Evolutionary conservation across 176 grass and related monocot species (phyloP).

Genomic region (Puccinellia tenuiflora): DNA sequence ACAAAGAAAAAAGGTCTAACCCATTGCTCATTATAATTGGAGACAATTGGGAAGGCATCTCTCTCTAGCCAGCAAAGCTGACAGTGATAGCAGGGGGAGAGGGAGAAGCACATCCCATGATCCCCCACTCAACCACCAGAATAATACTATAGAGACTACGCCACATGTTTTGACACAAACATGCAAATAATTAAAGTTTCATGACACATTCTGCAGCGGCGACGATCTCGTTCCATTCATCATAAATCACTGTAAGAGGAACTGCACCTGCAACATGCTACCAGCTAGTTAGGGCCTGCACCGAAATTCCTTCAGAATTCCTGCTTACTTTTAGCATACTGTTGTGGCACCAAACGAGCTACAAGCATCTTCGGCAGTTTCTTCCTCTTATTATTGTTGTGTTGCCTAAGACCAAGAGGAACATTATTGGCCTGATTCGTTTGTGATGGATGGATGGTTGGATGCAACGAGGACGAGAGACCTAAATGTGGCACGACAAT

Average conservation of each 20-base stretch:
- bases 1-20: neutral
- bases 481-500: constrained; percentile 7
- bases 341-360: neutral
- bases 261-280: neutral
- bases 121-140: constrained; percentile 20
- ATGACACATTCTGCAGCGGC: neutral
- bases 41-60: neutral
- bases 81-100: neutral
- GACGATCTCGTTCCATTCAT: neutral
- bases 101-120: neutral
- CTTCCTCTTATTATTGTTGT: neutral
- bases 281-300: neutral
- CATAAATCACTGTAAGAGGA: neutral
- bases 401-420: neutral
- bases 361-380: constrained; percentile 3
- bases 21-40: neutral
- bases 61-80: constrained; percentile 4
- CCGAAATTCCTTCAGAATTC: neutral
- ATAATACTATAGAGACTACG: neutral
- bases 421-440: neutral
- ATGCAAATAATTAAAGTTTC: neutral
- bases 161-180: neutral
- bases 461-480: neutral
- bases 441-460: neutral
- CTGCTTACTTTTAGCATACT: neutral